Conservation (phyloP, 441 rosid genomes). For the Flueggea neowawraea region DNA sequence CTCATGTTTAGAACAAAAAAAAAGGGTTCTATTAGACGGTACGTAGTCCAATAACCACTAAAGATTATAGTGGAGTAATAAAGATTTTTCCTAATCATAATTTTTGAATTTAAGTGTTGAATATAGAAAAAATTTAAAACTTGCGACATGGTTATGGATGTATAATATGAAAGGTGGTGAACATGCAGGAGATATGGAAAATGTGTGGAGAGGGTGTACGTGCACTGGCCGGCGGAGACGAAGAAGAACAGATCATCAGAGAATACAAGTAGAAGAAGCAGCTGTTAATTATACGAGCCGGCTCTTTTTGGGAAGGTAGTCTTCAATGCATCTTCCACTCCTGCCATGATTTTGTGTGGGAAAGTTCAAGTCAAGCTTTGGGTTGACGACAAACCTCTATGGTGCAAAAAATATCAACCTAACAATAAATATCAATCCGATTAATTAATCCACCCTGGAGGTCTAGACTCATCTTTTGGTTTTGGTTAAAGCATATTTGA, state of each 20-base stretch:
- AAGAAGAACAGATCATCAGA: too few relatives aligned
- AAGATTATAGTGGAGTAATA: too few relatives aligned
- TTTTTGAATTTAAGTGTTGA: too few relatives aligned
- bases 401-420: conserved; percentile 38
- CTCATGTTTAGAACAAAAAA: too few relatives aligned
- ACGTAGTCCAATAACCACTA: too few relatives aligned
- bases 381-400: conserved; percentile 29
- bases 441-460: not conserved
- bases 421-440: not conserved
- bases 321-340: conserved; percentile 16
- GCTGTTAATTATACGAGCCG: not conserved
- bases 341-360: conserved; percentile 13
- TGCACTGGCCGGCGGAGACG: conserved; percentile 26
- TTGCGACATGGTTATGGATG: too few relatives aligned
- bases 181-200: conserved; percentile 23
- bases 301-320: conserved; percentile 34
- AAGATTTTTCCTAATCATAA: too few relatives aligned
- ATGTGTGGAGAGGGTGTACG: conserved; percentile 36
- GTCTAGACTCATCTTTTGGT: too few relatives aligned
- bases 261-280: too few relatives aligned
- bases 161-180: too few relatives aligned
- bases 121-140: too few relatives aligned
- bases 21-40: too few relatives aligned
- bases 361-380: conserved; percentile 15
- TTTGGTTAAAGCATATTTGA: not conserved